Evolutionary conservation across 176 grass and related monocot genomes (phyloP).

Genomic region (Chrysopogon serrulatus): DNA sequence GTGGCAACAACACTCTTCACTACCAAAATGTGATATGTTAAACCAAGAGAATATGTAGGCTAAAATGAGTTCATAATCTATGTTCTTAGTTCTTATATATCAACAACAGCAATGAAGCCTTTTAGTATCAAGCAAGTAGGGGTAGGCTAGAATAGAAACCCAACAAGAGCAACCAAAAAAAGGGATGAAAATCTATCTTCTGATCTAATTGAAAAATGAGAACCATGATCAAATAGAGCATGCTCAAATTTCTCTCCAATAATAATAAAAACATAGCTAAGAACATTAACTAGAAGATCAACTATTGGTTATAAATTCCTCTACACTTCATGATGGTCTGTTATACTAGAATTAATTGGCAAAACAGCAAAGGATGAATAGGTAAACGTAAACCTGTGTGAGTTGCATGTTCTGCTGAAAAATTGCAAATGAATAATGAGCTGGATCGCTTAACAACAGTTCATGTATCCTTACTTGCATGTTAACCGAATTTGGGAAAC

Average conservation of each 20-base stretch:
- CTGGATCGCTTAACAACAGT: background rate
- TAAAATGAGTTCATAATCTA: background rate
- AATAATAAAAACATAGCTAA: background rate
- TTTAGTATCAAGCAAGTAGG: background rate
- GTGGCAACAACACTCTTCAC: background rate
- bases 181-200: background rate
- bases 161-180: background rate
- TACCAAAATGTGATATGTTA: background rate
- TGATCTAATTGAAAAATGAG: background rate
- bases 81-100: background rate
- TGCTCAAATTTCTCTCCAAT: background rate
- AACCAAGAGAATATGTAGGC: background rate
- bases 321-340: background rate
- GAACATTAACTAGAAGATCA: background rate
- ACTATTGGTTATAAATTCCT: background rate
- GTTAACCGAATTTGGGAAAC: conserved; percentile 60
- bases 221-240: background rate
- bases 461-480: conserved; percentile 50
- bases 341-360: background rate
- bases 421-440: background rate
- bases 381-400: background rate
- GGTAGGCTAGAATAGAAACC: background rate
- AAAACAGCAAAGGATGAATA: background rate
- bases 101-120: background rate
- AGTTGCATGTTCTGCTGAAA: conserved; percentile 3